Base-by-base conservation (phyloP, 495 filamentous ascomycete genomes). In the Annulohypoxylon moriforme region DNA sequence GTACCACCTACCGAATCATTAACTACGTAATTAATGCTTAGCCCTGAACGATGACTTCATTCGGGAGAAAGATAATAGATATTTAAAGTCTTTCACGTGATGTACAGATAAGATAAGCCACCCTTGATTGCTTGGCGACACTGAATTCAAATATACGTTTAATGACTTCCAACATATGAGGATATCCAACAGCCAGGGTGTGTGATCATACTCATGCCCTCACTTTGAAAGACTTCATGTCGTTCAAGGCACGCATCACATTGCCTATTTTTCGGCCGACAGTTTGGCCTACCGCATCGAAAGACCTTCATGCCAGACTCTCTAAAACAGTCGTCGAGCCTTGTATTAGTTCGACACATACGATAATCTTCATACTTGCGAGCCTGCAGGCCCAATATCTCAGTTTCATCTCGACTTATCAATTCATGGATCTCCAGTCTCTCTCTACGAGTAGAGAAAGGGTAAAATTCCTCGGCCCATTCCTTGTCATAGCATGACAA, bases 31-130 rank as follows among this genome's bases (percentile, higher is more conserved):
- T 52, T 66, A 67, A 64, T 67, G 22, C 46, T 50, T 36, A 64
- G 47, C 55, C 61, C 60, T 31, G 64, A 27, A 14, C 27, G 46
- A 72, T 72, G 69, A 72, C 69, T 64, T 72, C 69, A 72, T 67
- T 20, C 25, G 13, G 36, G 16, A 16, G 42, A 53, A 60, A 40
- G 20, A 59, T 34, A 22, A 22, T 44, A 13, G 6, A 10, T 16
- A 33, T 5, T 2, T 65, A 46, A 22, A 24, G 6, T 6, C 11
- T 60, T 38, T 14, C 62, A 71, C 57, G 40, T 71, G 61, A 71
- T 52, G 44, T 33, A 49, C 61, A 65, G 10, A 2, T 62, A 71
- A 42, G 24, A 50, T 13, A 52, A 50, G 34, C 33, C 7, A 42
- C 22, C 25, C 16, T 3, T 31, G 6, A 33, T 7, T 10, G 9